These are phyloP conservation scores for Cutaneotrichosporon sp. DNA, from an alignment of 1,284 basidiomycete genomes.

Conservation along the genomic window DNA sequence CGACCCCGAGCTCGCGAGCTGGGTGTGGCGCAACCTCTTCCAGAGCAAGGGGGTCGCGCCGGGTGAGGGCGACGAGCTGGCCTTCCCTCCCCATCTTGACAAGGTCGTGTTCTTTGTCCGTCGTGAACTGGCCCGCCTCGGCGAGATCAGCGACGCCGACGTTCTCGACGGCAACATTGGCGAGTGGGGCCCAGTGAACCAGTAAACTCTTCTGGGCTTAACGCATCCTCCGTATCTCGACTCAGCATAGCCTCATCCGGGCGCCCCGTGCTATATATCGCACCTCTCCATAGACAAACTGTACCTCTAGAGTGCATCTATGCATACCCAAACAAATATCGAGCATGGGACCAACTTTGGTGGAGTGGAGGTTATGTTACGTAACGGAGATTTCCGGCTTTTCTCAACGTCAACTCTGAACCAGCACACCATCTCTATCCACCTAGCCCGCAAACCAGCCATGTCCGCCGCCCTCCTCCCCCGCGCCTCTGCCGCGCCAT, in stretches of 20 bases:
- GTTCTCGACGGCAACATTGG: slow-evolving; percentile 59
- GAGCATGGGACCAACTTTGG: not conserved
- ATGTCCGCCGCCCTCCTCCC: slow-evolving; percentile 20
- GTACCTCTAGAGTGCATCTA: slow-evolving; percentile 5
- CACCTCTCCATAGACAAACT: slow-evolving; percentile 4
- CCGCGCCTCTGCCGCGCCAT: slow-evolving; percentile 13
- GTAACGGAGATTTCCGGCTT: slow-evolving; percentile 7
- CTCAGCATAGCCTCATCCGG: not conserved
- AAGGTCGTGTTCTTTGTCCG: slow-evolving; percentile 73
- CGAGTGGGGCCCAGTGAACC: slow-evolving; percentile 37
- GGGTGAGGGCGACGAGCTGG: slow-evolving; percentile 58
- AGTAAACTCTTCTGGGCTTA: slow-evolving; percentile 7
- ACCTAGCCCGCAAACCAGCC: not conserved
- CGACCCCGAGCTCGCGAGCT: slow-evolving; percentile 78
- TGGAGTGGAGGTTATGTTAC: not conserved
- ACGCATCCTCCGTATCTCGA: not conserved
- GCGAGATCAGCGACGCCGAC: slow-evolving; percentile 67
- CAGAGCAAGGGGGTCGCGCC: slow-evolving; percentile 33
- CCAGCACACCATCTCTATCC: not conserved
- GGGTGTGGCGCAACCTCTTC: slow-evolving; percentile 90
- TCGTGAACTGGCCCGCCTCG: slow-evolving; percentile 71
- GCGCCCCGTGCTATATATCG: not conserved
- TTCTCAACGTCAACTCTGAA: slow-evolving; percentile 1
- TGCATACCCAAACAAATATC: not conserved
- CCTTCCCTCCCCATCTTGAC: slow-evolving; percentile 74